Evolutionary conservation across 257 asterid species (phyloP).

Genomic region (Solanum appendiculatum): DNA sequence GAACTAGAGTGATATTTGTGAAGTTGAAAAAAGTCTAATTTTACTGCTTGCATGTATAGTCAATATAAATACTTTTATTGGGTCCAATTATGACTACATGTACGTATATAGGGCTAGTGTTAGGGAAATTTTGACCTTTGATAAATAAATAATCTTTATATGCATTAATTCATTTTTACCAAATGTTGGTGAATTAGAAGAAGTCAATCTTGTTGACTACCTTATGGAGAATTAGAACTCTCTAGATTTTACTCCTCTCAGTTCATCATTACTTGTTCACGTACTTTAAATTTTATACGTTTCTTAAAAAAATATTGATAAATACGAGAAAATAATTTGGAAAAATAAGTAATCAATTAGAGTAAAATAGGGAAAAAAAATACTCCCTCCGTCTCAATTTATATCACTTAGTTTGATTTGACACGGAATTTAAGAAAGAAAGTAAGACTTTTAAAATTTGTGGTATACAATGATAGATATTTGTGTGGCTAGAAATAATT

Average conservation of each 20-base stretch:
- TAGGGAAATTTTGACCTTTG: not conserved
- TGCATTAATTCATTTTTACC: not conserved
- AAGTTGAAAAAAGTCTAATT: not conserved
- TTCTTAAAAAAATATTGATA: too few species aligned
- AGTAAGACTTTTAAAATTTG: too few species aligned
- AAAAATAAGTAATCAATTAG: too few species aligned
- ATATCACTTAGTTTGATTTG: too few species aligned
- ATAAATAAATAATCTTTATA: not conserved
- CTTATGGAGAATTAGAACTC: not conserved
- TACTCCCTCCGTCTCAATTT: too few species aligned
- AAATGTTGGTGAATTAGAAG: not conserved
- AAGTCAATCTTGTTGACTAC: not conserved
- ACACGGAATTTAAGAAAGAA: too few species aligned
- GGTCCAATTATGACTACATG: not conserved
- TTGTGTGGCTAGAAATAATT: too few species aligned
- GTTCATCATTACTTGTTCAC: too few species aligned
- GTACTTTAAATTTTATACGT: fast-evolving
- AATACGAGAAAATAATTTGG: fast-evolving
- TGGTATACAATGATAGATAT: too few species aligned
- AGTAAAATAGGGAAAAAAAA: too few species aligned
- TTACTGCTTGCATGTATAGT: not conserved
- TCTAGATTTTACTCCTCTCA: too few species aligned
- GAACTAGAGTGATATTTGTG: not conserved
- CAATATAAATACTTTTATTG: not conserved
- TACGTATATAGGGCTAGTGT: not conserved